Evolutionary conservation across 371 early-diverging fungal species (phyloP), one percentile per base, ranked within the genome.

Genomic region (Blyttiomyces sp.): DNA sequence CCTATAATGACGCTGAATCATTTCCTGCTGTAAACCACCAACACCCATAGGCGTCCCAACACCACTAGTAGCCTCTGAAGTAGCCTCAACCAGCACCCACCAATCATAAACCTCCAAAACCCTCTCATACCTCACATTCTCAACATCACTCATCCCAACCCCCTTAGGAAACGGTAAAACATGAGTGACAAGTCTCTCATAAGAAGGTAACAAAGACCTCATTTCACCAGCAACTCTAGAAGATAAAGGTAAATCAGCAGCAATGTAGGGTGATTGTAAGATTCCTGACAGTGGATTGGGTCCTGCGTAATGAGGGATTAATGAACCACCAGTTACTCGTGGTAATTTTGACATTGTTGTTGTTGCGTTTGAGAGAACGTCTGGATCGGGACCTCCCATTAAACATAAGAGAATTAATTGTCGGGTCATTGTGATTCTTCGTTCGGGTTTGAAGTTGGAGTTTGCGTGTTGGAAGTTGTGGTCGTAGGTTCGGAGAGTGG

Each of bases 31-130:
- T 11, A 62, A 69, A 3, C 34, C 46, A 1, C 27, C 19, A 7
- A 58, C n/a, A n/a, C n/a, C n/a, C n/a, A n/a, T n/a, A n/a, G n/a
- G n/a, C n/a, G n/a, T n/a, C n/a, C n/a, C n/a, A n/a, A n/a, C n/a
- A n/a, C n/a, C n/a, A n/a, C n/a, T n/a, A n/a, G n/a, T n/a, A n/a
- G n/a, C n/a, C n/a, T n/a, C n/a, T n/a, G n/a, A 36, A n/a, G 24
- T 42, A 45, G 59, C 53, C 51, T 71, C 72, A 6, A 51, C 31
- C 31, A 59, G 42, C 13, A 67, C 63, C 42, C 51, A 66, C 68
- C 66, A 72, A 50, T 74, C 75, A 45, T 69, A 74, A 33, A 35
- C 43, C 43, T 68, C 65, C 21, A 49, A 48, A 1, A 74, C 70
- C 17, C 71, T 33, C 34, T 33, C 35, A 39, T 68, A 44, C 5